Evolutionary conservation across 1,284 basidiomycete genomes (phyloP), one percentile per base, ranked within the genome.

Genomic region (Ustilago vetiveriae): DNA sequence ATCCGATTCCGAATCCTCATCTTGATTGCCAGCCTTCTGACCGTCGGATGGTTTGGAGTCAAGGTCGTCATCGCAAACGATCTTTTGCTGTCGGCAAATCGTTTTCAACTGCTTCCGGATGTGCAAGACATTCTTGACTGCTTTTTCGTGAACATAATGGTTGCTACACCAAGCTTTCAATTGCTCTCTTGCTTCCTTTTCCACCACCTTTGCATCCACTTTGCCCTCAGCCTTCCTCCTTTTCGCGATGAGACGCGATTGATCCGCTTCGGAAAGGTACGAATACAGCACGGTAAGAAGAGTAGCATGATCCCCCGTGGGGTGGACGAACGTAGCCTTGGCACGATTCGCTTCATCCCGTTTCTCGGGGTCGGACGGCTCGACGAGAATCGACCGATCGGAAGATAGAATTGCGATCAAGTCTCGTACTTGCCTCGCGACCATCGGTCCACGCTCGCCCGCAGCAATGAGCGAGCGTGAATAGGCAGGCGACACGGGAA

Each of bases 301-400:
- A 16, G 80, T 82, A 22, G 58, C 75, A 42, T 82, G 80, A 40
- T 82, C 80, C 3, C 80, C 79, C 10, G 59, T 56, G 9, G 58
- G 40, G 36, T 80, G 75, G 13, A 58, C 46, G 38, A 82, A 75
- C 2, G 52, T 64, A 3, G 67, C 42, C 38, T 72, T 67, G 1
- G 89, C 89, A 3, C 57, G 51, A 10, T 74, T 72, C 0, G 72
- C 75, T 24, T 75, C 76, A n/a, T 75, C 79, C 11, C 73, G 57
- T 45, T 69, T 76, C 32, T 73, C 64, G 2, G 64, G 52, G 32
- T 75, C 72, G 13, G 44, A 35, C 10, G 75, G 59, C 3, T 78
- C 76, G 43, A 74, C 46, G 4, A 80, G 64, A 24, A 78, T 54
- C 19, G 63, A 60, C 0, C 75, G 67, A 48, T 78, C 76, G 10